Evolutionary conservation across 495 filamentous ascomycete genomes (phyloP).

Genomic region (Aspergillus sclerotiicarbonarius): DNA sequence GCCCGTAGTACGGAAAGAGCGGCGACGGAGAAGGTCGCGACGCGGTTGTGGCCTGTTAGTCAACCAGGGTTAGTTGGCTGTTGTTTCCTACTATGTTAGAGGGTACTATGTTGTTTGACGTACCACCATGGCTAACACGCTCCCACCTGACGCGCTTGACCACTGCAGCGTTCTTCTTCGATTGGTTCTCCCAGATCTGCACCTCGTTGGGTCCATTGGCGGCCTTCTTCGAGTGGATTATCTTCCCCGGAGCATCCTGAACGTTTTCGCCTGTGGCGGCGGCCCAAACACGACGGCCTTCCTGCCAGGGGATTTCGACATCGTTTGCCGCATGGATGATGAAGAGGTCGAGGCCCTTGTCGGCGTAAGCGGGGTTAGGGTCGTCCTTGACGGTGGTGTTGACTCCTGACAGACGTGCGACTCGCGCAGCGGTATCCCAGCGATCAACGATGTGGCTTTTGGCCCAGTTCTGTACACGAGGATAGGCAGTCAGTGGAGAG

Average conservation of each 20-base stretch:
- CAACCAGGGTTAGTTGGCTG: constrained; percentile 3
- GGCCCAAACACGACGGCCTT: constrained; percentile 53
- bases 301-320: constrained; percentile 67
- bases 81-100: neutral
- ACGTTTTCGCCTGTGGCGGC: constrained; percentile 42
- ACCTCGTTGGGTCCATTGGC: constrained; percentile 29
- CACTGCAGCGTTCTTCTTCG: constrained; percentile 27
- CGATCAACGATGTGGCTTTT: constrained; percentile 48
- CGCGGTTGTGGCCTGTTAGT: constrained; percentile 45
- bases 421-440: constrained; percentile 53
- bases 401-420: constrained; percentile 43
- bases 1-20: constrained; percentile 62
- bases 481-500: constrained; percentile 64
- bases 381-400: constrained; percentile 21
- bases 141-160: constrained; percentile 52
- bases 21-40: constrained; percentile 52
- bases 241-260: constrained; percentile 51
- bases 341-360: constrained; percentile 58
- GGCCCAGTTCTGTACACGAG: constrained; percentile 47
- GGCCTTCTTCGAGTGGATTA: constrained; percentile 37
- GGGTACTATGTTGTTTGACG: constrained; percentile 16
- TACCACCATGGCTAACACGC: constrained; percentile 48
- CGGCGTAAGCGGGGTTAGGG: constrained; percentile 33
- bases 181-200: constrained; percentile 39
- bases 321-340: constrained; percentile 76